A percentile compares a stretch with the other conserved stretches of the same genome.
Evolutionary conservation across 2,329 filamentous ascomycete species (phyloP).

Genomic region (Nannizzia gypsea): DNA sequence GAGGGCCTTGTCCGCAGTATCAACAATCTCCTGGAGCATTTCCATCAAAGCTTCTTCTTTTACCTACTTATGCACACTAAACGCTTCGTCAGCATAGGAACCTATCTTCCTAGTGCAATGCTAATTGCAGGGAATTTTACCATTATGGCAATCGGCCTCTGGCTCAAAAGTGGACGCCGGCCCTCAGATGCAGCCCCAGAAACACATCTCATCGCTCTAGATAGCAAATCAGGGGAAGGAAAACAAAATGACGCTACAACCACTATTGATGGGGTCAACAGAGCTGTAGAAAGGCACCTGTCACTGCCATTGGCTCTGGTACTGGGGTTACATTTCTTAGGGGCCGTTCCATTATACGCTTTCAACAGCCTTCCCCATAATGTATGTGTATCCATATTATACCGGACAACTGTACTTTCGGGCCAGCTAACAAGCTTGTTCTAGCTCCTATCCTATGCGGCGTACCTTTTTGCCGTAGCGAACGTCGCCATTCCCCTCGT

Average conservation of each 20-base stretch:
- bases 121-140: constrained; percentile 87
- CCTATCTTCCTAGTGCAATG: constrained; percentile 97
- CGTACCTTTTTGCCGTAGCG: constrained; percentile 45
- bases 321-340: constrained; percentile 59
- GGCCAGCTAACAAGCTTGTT: constrained; percentile 10
- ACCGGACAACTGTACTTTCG: neutral
- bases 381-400: constrained; percentile 39
- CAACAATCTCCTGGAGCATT: constrained; percentile 91
- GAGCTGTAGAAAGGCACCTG: constrained; percentile 30
- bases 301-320: constrained; percentile 56
- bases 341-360: constrained; percentile 69
- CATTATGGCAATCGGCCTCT: constrained; percentile 88
- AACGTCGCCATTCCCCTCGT: constrained; percentile 47
- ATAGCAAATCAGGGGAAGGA: constrained; percentile 11
- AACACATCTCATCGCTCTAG: constrained; percentile 16
- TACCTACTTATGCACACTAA: constrained; percentile 86
- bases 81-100: constrained; percentile 94
- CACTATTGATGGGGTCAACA: constrained; percentile 15
- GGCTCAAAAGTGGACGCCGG: constrained; percentile 64
- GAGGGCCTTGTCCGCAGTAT: constrained; percentile 86
- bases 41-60: constrained; percentile 99
- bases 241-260: constrained; percentile 13
- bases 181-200: constrained; percentile 13
- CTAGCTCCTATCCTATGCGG: constrained; percentile 50
- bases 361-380: constrained; percentile 62